Conservation (phyloP, 2,329 filamentous ascomycete species). For the Venturia oleaginea region DNA sequence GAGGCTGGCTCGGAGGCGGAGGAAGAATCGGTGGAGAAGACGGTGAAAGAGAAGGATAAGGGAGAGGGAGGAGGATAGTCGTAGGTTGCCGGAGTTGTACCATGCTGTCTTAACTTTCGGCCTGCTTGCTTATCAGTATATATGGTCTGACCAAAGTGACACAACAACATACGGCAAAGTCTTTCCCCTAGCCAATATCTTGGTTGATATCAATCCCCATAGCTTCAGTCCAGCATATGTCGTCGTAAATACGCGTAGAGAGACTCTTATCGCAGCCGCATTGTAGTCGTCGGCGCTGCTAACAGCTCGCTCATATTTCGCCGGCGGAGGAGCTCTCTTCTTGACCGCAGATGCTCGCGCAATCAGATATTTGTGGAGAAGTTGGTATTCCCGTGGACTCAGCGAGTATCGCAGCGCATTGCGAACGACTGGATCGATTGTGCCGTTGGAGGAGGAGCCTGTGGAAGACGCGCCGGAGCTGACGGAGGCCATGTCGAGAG, state of each 20-base stretch:
- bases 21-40: slow-evolving; percentile 82
- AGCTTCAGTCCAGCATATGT: slow-evolving; percentile 37
- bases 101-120: slow-evolving; percentile 31
- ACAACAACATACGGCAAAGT: slow-evolving; percentile 17
- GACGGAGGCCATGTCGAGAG: slow-evolving; percentile 1
- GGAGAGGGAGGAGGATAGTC: slow-evolving; percentile 74
- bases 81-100: slow-evolving; percentile 55
- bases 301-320: slow-evolving; percentile 42
- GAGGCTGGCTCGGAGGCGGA: slow-evolving; percentile 66
- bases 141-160: background rate
- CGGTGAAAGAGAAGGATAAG: slow-evolving; percentile 82
- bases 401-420: slow-evolving; percentile 78
- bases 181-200: slow-evolving; percentile 27
- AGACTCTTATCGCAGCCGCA: slow-evolving; percentile 37
- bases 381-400: slow-evolving; percentile 76
- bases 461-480: slow-evolving; percentile 6
- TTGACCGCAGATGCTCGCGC: slow-evolving; percentile 58
- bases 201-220: slow-evolving; percentile 34
- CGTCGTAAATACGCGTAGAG: slow-evolving; percentile 35
- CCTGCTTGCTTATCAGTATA: slow-evolving; percentile 18
- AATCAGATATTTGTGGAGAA: slow-evolving; percentile 73
- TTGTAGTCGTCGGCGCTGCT: slow-evolving; percentile 38
- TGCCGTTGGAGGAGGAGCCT: slow-evolving; percentile 1
- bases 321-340: slow-evolving; percentile 42
- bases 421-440: slow-evolving; percentile 63